phyloP scores from a whole-genome alignment of 345 rosid genomes.

The Populus tremula region DNA sequence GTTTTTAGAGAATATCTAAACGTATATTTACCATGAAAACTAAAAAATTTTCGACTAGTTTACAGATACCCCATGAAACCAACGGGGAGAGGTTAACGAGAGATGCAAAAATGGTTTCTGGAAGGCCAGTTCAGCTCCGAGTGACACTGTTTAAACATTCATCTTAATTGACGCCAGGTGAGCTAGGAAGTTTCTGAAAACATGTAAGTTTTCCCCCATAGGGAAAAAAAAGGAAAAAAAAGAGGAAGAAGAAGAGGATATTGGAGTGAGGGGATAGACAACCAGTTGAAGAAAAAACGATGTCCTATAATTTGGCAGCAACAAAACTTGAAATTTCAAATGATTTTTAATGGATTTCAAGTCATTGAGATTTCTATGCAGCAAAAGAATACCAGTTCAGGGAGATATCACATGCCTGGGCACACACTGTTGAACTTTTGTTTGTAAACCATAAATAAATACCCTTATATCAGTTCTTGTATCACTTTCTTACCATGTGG shows the following conservation, averaged over 20 bases:
- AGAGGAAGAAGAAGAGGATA: background rate
- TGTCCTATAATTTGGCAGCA: background rate
- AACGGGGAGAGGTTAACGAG: background rate
- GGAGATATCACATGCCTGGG: background rate
- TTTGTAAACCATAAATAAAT: background rate
- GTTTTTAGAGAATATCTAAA: too few relatives aligned
- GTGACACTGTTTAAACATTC: background rate
- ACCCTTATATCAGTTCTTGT: too few relatives aligned
- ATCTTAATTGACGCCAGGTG: background rate
- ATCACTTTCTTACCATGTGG: background rate
- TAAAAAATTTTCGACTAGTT: too few relatives aligned
- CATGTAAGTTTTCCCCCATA: background rate
- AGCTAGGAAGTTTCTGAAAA: background rate
- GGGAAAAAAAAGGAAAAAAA: too few relatives aligned
- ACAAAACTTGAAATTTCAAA: background rate
- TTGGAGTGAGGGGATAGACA: background rate
- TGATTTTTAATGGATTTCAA: slow-evolving; percentile 3
- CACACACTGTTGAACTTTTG: background rate
- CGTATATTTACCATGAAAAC: too few relatives aligned
- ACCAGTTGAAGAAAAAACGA: background rate
- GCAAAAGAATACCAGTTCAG: background rate
- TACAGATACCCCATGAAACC: too few relatives aligned
- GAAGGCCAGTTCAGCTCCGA: background rate
- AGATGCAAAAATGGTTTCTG: background rate
- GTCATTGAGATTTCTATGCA: background rate